Conservation (phyloP, 306 rosid species). For the Vigna unguiculata region DNA sequence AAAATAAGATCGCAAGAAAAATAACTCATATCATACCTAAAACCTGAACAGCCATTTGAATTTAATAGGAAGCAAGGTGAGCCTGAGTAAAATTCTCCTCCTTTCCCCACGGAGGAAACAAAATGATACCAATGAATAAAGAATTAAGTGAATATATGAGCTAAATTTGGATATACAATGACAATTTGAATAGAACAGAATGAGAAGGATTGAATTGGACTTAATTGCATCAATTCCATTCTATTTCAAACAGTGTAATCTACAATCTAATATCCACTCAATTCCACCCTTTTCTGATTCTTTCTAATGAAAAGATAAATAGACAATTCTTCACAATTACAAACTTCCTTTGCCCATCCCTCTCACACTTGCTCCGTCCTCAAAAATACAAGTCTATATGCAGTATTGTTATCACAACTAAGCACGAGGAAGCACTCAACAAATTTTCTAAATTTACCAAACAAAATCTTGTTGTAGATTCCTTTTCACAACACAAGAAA, state of each 20-base stretch:
- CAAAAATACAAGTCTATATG: not conserved
- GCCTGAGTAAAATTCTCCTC: not conserved
- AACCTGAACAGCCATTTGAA: not conserved
- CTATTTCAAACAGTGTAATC: not conserved
- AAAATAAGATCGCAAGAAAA: conserved; percentile 11
- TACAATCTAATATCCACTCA: not conserved
- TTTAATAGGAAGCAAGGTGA: not conserved
- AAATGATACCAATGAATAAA: not conserved
- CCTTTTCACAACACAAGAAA: not conserved
- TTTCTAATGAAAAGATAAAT: not conserved
- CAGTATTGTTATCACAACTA: conserved; percentile 9
- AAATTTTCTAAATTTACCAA: not conserved
- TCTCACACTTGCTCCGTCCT: conserved; percentile 9
- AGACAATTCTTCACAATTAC: not conserved
- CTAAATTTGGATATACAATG: not conserved
- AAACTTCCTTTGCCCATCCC: not conserved
- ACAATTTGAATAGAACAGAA: not conserved
- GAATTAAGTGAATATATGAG: not conserved
- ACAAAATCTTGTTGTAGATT: not conserved
- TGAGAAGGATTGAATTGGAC: not conserved
- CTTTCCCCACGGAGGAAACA: not conserved
- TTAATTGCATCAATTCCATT: not conserved
- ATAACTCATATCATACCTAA: not conserved
- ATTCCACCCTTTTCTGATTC: not conserved
- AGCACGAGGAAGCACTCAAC: not conserved